phyloP scores from a whole-genome alignment of 345 rosid genomes.

The Linum lewisii region DNA sequence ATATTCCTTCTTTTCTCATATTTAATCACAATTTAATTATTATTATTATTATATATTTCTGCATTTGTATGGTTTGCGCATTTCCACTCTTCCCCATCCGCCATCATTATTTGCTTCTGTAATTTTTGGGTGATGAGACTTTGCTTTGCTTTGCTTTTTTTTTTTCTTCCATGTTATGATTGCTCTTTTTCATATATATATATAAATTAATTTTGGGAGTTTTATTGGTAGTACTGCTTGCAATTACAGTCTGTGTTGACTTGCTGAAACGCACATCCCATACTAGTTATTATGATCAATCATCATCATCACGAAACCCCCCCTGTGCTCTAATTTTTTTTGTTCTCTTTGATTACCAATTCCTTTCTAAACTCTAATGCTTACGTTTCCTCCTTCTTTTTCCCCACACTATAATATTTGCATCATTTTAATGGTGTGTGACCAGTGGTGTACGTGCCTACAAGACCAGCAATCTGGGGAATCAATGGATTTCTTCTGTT shows the following conservation, averaged over 20 bases:
- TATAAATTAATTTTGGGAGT: constrained; percentile 17
- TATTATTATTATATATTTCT: not conserved
- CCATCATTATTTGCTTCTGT: constrained; percentile 18
- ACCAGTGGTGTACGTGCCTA: too few relatives aligned
- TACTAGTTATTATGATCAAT: too few relatives aligned
- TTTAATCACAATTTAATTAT: not conserved
- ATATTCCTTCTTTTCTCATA: not conserved
- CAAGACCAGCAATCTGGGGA: too few relatives aligned
- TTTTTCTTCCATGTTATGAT: constrained; percentile 30
- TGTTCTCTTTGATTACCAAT: not conserved
- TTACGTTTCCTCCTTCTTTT: not conserved
- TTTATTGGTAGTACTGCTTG: constrained; percentile 24
- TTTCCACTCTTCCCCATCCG: constrained; percentile 11
- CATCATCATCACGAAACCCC: not conserved
- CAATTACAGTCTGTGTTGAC: constrained; percentile 35
- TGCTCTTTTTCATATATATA: constrained; percentile 15
- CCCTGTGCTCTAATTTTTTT: not conserved
- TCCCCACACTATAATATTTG: too few relatives aligned
- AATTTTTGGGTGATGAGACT: constrained; percentile 4
- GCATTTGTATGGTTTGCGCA: constrained; percentile 14
- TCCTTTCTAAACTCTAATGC: not conserved
- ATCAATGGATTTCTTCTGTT: too few relatives aligned
- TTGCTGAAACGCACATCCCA: not conserved
- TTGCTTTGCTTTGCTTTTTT: constrained; percentile 11
- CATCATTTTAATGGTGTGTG: too few relatives aligned